Base-by-base conservation (phyloP, 1,139 yeast species). In the Candida sp. region DNA sequence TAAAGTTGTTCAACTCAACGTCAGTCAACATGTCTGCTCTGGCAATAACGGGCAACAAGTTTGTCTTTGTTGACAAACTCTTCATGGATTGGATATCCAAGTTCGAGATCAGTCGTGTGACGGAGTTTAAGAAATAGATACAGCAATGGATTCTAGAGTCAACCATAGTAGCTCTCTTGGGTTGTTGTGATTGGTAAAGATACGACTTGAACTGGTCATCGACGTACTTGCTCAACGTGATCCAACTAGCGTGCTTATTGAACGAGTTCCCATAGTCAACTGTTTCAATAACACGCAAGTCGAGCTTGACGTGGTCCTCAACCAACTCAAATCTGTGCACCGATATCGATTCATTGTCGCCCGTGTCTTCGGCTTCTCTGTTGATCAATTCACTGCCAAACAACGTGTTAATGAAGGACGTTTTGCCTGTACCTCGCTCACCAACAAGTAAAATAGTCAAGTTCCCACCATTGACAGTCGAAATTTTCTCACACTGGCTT, bases 91-190 rank as follows among this genome's bases (percentile, higher is more conserved):
- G 75, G 51, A 89, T 75, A 67, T 91, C 97, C 46, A 87, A 67
- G 1, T 84, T 80, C 5, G 78, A 67, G 49, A 88, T 65, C 1
- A 84, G 81, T 39, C 76, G 73, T 8, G 80, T 78, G 8, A 80
- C 72, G 0, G 96, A 90, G 9, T 75, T 71, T 45, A 91, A 71
- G 60, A 91, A 86, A 68, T 89, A 91, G 33, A 91, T 63, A 66
- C 97, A 90, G 37, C 83, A 86, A 67, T 91, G 96, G 26, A 91
- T 85, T 51, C 96, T 75, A 22, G 80, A 73, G 64, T 90, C 96
- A 4, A 59, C 58, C 42, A 78, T 57, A 5, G 63, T 47, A 0
- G 60, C 39, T 45, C 97, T 75, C 51, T 77, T 67, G 1, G 96
- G 96, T 68, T 90, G 96, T 58, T 81, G 88, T 55, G 85, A 89